Evolutionary conservation across 352 stramenopile species (phyloP), one percentile per base, ranked within the genome.

Genomic region (Achlya hypogyna): DNA sequence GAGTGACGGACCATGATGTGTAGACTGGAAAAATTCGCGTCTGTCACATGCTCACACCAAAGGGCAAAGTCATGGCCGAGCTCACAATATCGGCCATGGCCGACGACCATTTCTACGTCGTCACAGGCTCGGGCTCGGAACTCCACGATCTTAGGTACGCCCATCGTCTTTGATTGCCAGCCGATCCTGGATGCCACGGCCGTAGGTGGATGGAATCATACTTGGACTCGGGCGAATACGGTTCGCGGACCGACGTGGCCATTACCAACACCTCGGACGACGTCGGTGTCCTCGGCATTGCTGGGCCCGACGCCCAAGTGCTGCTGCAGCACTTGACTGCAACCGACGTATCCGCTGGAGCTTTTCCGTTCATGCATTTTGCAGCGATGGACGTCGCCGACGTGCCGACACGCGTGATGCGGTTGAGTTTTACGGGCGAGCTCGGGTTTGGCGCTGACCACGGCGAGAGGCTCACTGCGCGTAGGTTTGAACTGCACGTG

Each of bases 351-450:
- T 35, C 16, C 4, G 49, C 49, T 10, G 31, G 10, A 10, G 12
- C 60, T n/a, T 59, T 58, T 40, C 60, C 60, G 18, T 67, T 59
- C 25, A 67, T 67, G 60, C 43, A 67, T 22, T 58, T 38, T 23
- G 22, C 43, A 25, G 2, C 40, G 0, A 58, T 49, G 47, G 9
- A n/a, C 16, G 47, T 67, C 32, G 22, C 51, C n/a, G 51, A 49
- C 32, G 31, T 67, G 23, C 29, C 51, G n/a, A 49, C 51, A 16
- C 60, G 60, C 9, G 60, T 67, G 6, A 25, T 67, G 14, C 38
- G 60, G 16, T 58, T 67, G 32, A 67, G 60, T 58, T 67, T 67
- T 29, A 67, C 60, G 8, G 60, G 60, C 23, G 60, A 67, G 27
- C 38, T 49, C 20, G 60, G 60, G 60, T 67, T 58, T 32, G 22